Conservation (phyloP, 164 flowering plant genomes). For the Annona cherimola region DNA sequence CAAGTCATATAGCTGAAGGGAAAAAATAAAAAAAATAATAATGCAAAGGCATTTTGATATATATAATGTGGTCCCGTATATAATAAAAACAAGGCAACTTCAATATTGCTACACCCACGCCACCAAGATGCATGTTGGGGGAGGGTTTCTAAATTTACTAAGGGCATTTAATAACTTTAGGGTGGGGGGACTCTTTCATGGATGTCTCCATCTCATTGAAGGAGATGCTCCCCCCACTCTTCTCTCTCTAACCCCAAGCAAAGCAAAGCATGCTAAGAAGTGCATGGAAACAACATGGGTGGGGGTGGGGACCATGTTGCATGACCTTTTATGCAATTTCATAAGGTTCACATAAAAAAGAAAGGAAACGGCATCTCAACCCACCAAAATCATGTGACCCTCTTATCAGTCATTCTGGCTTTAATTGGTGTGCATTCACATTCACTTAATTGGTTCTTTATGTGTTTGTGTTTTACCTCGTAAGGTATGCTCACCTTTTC, state of each 20-base stretch:
- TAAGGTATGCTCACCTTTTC: too few species aligned
- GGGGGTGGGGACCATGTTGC: conserved; percentile 25
- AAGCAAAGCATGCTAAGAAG: background rate
- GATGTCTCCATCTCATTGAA: background rate
- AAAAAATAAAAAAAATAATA: too few species aligned
- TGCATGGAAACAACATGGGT: conserved; percentile 11
- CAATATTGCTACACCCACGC: conserved; percentile 5
- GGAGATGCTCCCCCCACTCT: conserved; percentile 7
- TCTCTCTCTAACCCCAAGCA: conserved; percentile 8
- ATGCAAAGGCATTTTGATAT: too few species aligned
- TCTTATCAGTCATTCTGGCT: background rate
- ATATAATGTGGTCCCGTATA: background rate
- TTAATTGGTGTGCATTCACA: background rate
- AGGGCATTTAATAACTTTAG: conserved; percentile 18
- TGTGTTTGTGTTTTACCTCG: too few species aligned
- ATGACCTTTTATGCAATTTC: conserved; percentile 17
- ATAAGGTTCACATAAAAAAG: conserved; percentile 21
- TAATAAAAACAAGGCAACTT: background rate
- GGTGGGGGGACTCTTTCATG: conserved; percentile 16
- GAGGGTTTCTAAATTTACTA: conserved; percentile 14
- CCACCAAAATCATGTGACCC: conserved; percentile 25
- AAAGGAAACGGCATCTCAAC: conserved; percentile 8
- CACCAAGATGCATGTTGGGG: conserved; percentile 15
- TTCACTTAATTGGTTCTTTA: too few species aligned
- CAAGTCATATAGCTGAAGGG: background rate